A percentile compares a stretch with the other conserved stretches of the same genome.
Conservation (phyloP, 768 basidiomycete genomes). For the Rhizopogon vulgaris region DNA sequence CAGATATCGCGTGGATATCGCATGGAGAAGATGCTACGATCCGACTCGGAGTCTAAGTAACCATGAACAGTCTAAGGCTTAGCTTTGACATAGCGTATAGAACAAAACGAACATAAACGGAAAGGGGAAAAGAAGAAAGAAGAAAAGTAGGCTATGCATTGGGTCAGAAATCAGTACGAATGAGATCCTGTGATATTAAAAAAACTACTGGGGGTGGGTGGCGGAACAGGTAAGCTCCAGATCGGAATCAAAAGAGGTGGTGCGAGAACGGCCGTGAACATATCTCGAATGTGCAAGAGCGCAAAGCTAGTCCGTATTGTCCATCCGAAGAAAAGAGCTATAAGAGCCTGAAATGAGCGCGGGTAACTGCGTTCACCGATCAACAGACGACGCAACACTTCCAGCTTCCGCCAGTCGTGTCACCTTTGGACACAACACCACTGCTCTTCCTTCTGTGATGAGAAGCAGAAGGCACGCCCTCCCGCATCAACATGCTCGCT, state of each 20-base stretch:
- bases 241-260: background rate
- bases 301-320: background rate
- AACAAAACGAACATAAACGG: background rate
- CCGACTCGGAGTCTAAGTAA: background rate
- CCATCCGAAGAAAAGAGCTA: background rate
- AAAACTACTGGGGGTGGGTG: background rate
- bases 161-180: conserved; percentile 8
- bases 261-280: background rate
- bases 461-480: conserved; percentile 56
- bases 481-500: conserved; percentile 93
- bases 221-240: background rate
- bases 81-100: conserved; percentile 1
- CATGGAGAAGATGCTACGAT: background rate
- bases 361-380: conserved; percentile 4
- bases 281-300: conserved; percentile 1
- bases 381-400: conserved; percentile 70
- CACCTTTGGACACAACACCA: conserved; percentile 25
- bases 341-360: background rate
- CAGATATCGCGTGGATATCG: background rate
- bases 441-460: conserved; percentile 54
- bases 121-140: background rate
- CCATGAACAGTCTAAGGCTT: conserved; percentile 1
- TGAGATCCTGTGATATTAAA: conserved; percentile 13
- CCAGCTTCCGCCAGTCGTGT: conserved; percentile 40
- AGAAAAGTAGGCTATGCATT: conserved; percentile 11